phyloP scores from a whole-genome alignment of 2,329 filamentous ascomycete species.

The Pyricularia sp. region DNA sequence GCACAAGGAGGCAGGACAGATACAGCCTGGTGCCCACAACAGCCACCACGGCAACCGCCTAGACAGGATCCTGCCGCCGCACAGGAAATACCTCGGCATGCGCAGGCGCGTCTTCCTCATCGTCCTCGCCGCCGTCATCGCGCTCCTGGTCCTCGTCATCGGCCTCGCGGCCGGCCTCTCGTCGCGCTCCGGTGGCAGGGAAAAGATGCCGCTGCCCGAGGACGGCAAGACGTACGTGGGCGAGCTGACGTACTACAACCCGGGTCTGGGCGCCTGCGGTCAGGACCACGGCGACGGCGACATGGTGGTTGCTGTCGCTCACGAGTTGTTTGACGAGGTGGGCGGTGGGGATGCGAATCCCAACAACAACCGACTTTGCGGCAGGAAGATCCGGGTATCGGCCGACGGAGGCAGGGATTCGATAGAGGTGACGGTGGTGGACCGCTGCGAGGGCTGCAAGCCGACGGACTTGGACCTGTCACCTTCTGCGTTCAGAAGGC shows the following conservation, averaged over 20 bases:
- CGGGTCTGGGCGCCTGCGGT: constrained; percentile 7
- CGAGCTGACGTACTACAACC: constrained; percentile 6
- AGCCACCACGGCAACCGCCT: not conserved
- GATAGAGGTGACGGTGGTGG: constrained; percentile 54
- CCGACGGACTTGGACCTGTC: constrained; percentile 39
- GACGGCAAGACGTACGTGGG: constrained; percentile 4
- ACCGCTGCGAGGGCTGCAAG: constrained; percentile 48
- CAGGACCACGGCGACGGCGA: constrained; percentile 1
- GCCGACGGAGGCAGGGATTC: constrained; percentile 23
- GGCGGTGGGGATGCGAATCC: constrained; percentile 5
- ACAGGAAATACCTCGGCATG: constrained; percentile 1
- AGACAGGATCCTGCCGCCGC: constrained; percentile 3
- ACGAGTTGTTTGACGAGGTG: constrained; percentile 6
- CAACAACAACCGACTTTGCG: constrained; percentile 27
- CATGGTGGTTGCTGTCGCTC: constrained; percentile 7
- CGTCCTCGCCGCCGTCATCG: not conserved
- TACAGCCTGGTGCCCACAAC: not conserved
- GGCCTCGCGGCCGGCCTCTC: constrained; percentile 6
- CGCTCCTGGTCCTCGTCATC: constrained; percentile 2
- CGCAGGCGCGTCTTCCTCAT: constrained; percentile 5
- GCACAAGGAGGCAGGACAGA: not conserved
- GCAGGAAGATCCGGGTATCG: constrained; percentile 51
- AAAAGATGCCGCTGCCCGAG: constrained; percentile 3
- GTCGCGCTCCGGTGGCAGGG: too few relatives aligned
- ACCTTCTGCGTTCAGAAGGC: constrained; percentile 32